Evolutionary conservation across 805 yeast species (phyloP).

Genomic region (Maudiozyma barnettii): DNA sequence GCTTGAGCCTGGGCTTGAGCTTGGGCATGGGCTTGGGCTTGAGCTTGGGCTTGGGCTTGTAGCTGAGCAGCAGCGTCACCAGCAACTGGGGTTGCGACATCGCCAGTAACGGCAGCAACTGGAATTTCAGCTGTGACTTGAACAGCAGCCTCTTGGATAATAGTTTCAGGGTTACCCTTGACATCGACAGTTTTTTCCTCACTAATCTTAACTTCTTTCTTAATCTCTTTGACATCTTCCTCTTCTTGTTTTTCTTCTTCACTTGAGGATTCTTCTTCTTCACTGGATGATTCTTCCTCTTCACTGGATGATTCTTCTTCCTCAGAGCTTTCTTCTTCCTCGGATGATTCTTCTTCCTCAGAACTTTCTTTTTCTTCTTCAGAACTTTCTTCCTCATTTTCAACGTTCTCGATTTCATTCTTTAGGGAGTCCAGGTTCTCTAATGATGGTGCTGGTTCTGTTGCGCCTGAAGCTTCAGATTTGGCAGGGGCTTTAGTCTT

Average conservation of each 20-base stretch:
- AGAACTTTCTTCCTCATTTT: constrained; percentile 2
- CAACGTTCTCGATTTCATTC: constrained; percentile 23
- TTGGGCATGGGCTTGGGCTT: constrained; percentile 26
- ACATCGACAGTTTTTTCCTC: constrained; percentile 1
- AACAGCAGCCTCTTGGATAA: constrained; percentile 17
- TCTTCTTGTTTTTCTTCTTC: constrained; percentile 4
- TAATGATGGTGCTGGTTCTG: constrained; percentile 11
- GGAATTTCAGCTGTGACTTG: not conserved
- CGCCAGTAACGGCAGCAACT: not conserved
- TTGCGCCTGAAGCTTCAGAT: not conserved
- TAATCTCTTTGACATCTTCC: constrained; percentile 5
- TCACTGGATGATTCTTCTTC: constrained; percentile 4
- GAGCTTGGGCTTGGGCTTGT: constrained; percentile 10
- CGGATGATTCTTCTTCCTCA: constrained; percentile 2
- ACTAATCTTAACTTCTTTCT: constrained; percentile 1
- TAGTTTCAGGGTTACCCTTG: constrained; percentile 6
- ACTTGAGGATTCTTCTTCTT: constrained; percentile 3
- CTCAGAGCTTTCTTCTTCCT: constrained; percentile 3
- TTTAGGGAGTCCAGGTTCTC: constrained; percentile 22
- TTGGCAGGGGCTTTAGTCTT: constrained; percentile 15
- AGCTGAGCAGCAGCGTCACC: not conserved
- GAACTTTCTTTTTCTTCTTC: constrained; percentile 7
- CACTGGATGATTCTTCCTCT: constrained; percentile 5
- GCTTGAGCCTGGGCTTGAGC: constrained; percentile 18
- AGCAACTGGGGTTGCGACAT: not conserved